Evolutionary conservation across 2,329 filamentous ascomycete genomes (phyloP), one percentile per base, ranked within the genome.

Genomic region (Sporothrix protearum): DNA sequence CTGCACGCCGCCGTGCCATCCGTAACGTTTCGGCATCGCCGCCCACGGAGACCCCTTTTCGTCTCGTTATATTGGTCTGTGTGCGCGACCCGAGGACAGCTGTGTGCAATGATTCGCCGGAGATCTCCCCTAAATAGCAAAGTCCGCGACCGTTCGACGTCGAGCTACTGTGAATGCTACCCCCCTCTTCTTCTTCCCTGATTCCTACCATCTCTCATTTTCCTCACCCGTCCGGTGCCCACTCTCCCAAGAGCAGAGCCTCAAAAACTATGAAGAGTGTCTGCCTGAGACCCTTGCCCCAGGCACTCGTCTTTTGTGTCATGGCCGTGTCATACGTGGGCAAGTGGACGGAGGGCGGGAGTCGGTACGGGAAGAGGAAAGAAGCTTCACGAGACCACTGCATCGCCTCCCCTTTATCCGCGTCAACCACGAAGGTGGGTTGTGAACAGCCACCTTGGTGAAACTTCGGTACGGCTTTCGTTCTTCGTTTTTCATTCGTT

Each of bases 261-360:
- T 63, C 57, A 63, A 63, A 12, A 39, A 39, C 12, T 42, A 63
- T 39, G 57, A 33, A 61, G 57, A 63, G 57, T 42, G 33, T 42
- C 57, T 63, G 57, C 57, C 57, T 63, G 57, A 63, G 57, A 63
- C 57, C 39, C n/a, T 42, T 25, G 57, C 30, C 36, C 57, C 57
- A 61, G 57, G 57, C 57, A 25, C 57, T 63, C 57, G 33, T 63
- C 33, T n/a, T 42, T 59, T 30, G 19, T 42, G 36, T 14, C 36
- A 63, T 63, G 33, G n/a, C 33, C 10, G 22, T 53, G 49, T 53
- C 49, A 53, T 28, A 53, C 49, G 28, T 28, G 28, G 25, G 19
- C n/a, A 39, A 42, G n/a, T 6, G 19, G 33, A 36, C 8, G 33
- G 8, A 36, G 33, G 33, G 8, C 8, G 8, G 33, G 33, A 36